These are phyloP conservation scores for Biscutella laevigata DNA, from an alignment of 441 rosid genomes.

Conservation along the genomic window DNA sequence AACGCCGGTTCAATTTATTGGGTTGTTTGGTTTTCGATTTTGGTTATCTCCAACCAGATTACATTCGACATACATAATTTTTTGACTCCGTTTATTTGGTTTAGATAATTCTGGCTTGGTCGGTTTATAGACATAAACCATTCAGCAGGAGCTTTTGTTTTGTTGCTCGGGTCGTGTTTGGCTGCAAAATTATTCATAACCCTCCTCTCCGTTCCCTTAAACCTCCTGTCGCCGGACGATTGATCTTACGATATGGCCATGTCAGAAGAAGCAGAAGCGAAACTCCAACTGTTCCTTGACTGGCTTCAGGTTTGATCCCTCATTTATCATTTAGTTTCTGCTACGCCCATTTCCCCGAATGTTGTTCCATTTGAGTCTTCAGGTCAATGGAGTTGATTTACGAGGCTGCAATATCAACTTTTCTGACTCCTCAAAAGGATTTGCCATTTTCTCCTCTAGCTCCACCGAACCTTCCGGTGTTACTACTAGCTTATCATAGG, in stretches of 20 bases:
- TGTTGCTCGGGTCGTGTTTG: background rate
- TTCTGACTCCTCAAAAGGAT: slow-evolving; percentile 56
- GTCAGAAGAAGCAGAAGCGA: slow-evolving; percentile 36
- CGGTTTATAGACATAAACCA: no score
- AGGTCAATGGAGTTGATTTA: slow-evolving; percentile 67
- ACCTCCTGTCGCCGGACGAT: background rate
- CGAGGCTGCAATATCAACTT: slow-evolving; percentile 61
- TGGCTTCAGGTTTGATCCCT: slow-evolving; percentile 61
- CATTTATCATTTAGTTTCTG: no score
- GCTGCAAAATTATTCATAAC: no score
- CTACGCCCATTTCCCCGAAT: no score
- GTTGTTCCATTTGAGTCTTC: no score
- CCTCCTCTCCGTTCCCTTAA: background rate
- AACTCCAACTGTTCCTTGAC: slow-evolving; percentile 45
- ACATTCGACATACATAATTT: no score
- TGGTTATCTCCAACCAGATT: no score
- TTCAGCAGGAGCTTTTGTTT: no score
- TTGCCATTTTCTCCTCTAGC: slow-evolving; percentile 50
- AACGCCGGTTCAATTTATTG: no score
- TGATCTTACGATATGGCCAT: slow-evolving; percentile 34
- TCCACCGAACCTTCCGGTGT: slow-evolving; percentile 36
- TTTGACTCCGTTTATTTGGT: no score
- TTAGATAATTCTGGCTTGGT: no score
- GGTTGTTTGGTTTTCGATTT: no score
- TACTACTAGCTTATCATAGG: slow-evolving; percentile 16